These are phyloP conservation scores for Neltuma alba DNA, from an alignment of 306 rosid genomes.

Conservation along the genomic window DNA sequence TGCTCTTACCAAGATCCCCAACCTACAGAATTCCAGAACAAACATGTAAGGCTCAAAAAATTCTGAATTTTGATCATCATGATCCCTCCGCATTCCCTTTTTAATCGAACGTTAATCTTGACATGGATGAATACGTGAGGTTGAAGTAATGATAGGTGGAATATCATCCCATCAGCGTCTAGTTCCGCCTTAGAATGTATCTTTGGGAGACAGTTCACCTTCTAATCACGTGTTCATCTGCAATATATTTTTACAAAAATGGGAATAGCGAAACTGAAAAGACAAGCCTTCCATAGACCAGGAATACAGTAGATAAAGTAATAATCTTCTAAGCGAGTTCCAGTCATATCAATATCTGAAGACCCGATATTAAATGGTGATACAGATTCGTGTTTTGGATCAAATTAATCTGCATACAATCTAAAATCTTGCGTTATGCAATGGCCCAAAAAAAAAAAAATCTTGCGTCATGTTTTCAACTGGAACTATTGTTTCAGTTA, in stretches of 20 bases:
- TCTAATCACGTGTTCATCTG: conserved; percentile 3
- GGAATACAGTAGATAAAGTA: neutral
- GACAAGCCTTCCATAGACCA: neutral
- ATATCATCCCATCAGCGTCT: conserved; percentile 13
- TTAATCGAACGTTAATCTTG: neutral
- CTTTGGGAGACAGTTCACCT: neutral
- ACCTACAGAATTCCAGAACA: conserved; percentile 45
- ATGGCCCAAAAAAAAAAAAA: no score
- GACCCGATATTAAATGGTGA: conserved; percentile 5
- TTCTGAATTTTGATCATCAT: conserved; percentile 1
- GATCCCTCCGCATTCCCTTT: neutral
- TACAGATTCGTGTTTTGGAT: neutral
- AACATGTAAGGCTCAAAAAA: conserved; percentile 46
- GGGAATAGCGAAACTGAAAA: neutral
- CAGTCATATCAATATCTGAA: neutral
- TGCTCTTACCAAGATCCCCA: conserved; percentile 60
- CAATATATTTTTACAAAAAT: neutral
- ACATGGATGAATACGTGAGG: conserved; percentile 3
- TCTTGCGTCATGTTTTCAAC: neutral
- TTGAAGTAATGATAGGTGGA: neutral
- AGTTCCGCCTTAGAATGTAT: conserved; percentile 22
- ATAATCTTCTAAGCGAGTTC: neutral
- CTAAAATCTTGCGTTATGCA: neutral
- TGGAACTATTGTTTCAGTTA: neutral
- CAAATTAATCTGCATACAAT: neutral